phyloP scores from a whole-genome alignment of 805 yeast species.

The Sugiyamaella mastotermitis region DNA sequence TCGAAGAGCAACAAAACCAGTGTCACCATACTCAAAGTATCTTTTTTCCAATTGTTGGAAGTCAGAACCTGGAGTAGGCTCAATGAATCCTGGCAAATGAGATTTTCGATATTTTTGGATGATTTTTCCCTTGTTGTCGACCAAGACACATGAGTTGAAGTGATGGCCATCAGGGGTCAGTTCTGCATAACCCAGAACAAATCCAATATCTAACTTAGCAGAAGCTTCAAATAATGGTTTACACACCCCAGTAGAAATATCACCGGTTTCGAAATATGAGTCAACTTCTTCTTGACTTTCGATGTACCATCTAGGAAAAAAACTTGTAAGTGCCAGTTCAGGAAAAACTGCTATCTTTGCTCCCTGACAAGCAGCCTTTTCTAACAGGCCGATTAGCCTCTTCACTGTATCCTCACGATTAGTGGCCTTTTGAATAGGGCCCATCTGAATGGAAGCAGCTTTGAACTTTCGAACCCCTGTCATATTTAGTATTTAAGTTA shows the following conservation, averaged over 20 bases:
- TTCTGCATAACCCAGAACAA: too few species aligned
- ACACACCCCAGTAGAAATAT: too few species aligned
- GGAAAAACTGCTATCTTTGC: too few species aligned
- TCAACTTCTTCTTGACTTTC: not conserved
- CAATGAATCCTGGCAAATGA: slow-evolving; percentile 1
- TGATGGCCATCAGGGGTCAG: not conserved
- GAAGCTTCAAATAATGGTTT: not conserved
- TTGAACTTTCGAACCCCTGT: too few species aligned
- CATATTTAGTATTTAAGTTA: too few species aligned
- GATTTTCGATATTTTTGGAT: not conserved
- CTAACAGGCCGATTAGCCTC: too few species aligned
- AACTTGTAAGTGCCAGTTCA: too few species aligned
- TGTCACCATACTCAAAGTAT: not conserved
- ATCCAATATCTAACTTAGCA: not conserved
- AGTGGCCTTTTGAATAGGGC: too few species aligned
- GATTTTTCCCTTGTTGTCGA: not conserved
- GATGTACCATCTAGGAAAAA: not conserved
- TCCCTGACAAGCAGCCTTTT: too few species aligned
- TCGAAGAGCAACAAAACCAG: not conserved
- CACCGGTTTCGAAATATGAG: not conserved
- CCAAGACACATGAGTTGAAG: not conserved
- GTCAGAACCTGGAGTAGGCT: not conserved
- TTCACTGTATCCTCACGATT: too few species aligned
- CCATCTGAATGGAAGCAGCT: too few species aligned
- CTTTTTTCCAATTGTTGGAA: slow-evolving; percentile 1